Base-by-base conservation (phyloP, 2,329 filamentous ascomycete species). In the Sphaerulina musiva region DNA sequence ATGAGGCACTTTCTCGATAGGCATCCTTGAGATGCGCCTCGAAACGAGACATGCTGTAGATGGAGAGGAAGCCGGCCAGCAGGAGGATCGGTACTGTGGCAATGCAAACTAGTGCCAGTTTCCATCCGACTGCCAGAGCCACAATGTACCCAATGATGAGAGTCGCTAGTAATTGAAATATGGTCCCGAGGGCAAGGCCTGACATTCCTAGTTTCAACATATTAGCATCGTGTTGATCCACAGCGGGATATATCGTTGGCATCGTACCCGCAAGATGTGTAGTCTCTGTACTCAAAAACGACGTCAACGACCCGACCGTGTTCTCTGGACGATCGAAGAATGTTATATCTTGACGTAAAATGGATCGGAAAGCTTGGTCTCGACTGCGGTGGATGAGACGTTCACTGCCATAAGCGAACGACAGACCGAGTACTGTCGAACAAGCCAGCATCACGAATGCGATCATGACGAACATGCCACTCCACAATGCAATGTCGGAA, bases 321-420 rank as follows among this genome's bases (percentile, higher is more conserved):
- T 73, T 71, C 3, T 69, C 70, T 7, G 70, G 68, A 46, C 77
- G 79, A 69, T 96, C 92, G 49, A 95, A 97, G 70, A 90, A 96
- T 26, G 82, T 76, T 53, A 95, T 89, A 58, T 96, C 92, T 71
- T 96, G 91, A 55, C 89, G 86, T 48, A 96, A 81, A 73, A 96
- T 88, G 17, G 85, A 79, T 29, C 89, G 79, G 74, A 97, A 95
- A 6, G 90, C 86, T 53, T 78, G 78, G 69, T 90, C 82, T 63
- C 92, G 82, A 3, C 91, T 88, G 17, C 89, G 84, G 66, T 87
- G 86, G 52, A 95, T 80, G 20, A 96, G 79, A 40, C 82, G 80
- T 73, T 93, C 87, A 7, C 89, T 92, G 72, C 87, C 89, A 64
- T 83, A 82, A 14, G 88, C 90, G 62, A 96, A 89, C 2, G 83